A percentile compares a stretch with the other conserved stretches of the same genome.
These are phyloP conservation scores for Aspergillus panamensis DNA, from an alignment of 495 filamentous ascomycete genomes.

Conservation along the genomic window DNA sequence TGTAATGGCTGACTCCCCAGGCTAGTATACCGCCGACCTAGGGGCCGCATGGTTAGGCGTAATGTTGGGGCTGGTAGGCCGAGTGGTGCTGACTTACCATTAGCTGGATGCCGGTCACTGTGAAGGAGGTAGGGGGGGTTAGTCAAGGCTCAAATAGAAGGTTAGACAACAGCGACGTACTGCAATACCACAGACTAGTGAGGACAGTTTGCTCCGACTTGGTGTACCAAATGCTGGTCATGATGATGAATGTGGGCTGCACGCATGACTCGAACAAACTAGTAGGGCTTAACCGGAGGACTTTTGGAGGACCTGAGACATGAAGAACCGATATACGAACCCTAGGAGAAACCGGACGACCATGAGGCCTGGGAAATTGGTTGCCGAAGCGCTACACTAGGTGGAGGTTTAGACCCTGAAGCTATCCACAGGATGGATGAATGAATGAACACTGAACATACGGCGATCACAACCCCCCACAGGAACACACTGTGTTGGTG, in stretches of 20 bases:
- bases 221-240: constrained; percentile 51
- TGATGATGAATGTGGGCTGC: constrained; percentile 28
- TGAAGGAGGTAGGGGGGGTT: too few species aligned
- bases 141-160: too few species aligned
- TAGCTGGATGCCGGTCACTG: constrained; percentile 23
- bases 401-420: background rate
- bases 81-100: too few species aligned
- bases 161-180: too few species aligned
- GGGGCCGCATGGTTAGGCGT: too few species aligned
- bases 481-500: constrained; percentile 33
- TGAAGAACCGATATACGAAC: background rate
- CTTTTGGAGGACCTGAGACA: background rate
- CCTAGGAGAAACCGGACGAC: constrained; percentile 32
- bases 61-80: too few species aligned
- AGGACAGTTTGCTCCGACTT: constrained; percentile 48
- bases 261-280: constrained; percentile 27
- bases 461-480: constrained; percentile 26
- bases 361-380: constrained; percentile 25
- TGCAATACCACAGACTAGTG: constrained; percentile 45
- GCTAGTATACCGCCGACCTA: constrained; percentile 46
- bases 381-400: constrained; percentile 25
- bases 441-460: background rate
- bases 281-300: background rate
- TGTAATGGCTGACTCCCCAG: constrained; percentile 39
- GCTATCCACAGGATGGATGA: background rate